Evolutionary conservation across 2,329 filamentous ascomycete genomes (phyloP), one percentile per base, ranked within the genome.

Genomic region (Biscogniauxia marginata): DNA sequence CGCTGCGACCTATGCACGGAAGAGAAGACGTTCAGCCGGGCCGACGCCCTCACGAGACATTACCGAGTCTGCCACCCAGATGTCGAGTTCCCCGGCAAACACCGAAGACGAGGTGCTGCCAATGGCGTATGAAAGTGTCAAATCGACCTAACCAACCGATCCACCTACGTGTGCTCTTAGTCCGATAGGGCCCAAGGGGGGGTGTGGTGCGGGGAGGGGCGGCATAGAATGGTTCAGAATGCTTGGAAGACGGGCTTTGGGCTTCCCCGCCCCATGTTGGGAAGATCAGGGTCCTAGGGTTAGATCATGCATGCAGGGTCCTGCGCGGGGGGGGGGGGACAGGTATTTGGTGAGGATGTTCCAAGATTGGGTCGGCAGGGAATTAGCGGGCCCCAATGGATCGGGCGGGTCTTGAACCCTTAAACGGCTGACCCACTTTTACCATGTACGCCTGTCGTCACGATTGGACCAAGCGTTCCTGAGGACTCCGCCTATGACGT

Each of bases 1-100:
- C 87, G 91, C 46, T 99, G 95, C 74, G 87, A 93, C 60, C 77
- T 96, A 49, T 99, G 95, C 75, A 92, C 90, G 1, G 93, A 98
- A 67, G 93, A 98, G 70, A 98, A 98, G 82, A 96, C 91, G 0
- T 99, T 99, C 70, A 96, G 92, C 65, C 86, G 95, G 56, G 95
- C 93, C 62, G 95, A 99, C 77, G 95, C 95, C 1, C 80, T 98
- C 49, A 98, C 93, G 13, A 82, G 95, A 58, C 95, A 99, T 71
- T 96, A 96, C 82, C 86, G 92, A 34, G 93, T 97, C 49, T 93
- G 96, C 61, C 93, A 97, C 73, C 93, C 93, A 0, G 91, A 96
- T 59, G 83, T 93, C 54, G 89, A 93, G 61, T 87, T 90, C 65
- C 87, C 88, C n/a, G 88, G 90, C 65, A 83, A 84, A 72, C 77